Evolutionary conservation across 192 early-diverging fungal species (phyloP).

Genomic region (Umbelopsis sp.): DNA sequence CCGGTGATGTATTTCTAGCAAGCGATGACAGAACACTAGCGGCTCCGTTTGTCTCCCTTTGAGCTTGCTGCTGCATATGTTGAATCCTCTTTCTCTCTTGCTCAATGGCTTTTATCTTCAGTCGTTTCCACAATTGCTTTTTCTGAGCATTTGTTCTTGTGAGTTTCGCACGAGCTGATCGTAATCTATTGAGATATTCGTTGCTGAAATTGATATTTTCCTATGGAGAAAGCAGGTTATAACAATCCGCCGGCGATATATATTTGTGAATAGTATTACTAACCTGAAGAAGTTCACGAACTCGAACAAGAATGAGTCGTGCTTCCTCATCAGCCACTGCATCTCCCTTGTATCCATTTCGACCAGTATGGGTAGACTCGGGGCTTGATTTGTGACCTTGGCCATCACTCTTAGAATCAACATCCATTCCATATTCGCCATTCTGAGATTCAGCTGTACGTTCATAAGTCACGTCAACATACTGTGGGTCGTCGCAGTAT

Average conservation of each 20-base stretch:
- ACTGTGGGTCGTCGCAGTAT: conserved; percentile 64
- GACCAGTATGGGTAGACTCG: conserved; percentile 31
- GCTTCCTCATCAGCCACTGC: conserved; percentile 22
- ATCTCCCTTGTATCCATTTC: conserved; percentile 29
- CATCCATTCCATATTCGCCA: conserved; percentile 12
- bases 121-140: conserved; percentile 47
- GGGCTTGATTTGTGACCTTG: conserved; percentile 32
- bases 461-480: conserved; percentile 57
- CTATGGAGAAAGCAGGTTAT: conserved; percentile 29
- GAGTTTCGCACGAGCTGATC: conserved; percentile 52
- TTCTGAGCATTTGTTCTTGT: conserved; percentile 54
- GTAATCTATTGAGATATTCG: conserved; percentile 56
- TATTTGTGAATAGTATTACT: not conserved
- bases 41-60: conserved; percentile 4
- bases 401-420: conserved; percentile 1
- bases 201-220: conserved; percentile 63
- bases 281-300: conserved; percentile 35
- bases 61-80: conserved; percentile 9
- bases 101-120: conserved; percentile 41
- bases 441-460: conserved; percentile 22
- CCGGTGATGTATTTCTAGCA: conserved; percentile 5
- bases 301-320: conserved; percentile 22
- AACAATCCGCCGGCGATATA: not conserved
- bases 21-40: conserved; percentile 8
- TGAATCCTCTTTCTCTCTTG: conserved; percentile 26